Conservation (phyloP, 257 asterid species). For the Vinca minor region DNA sequence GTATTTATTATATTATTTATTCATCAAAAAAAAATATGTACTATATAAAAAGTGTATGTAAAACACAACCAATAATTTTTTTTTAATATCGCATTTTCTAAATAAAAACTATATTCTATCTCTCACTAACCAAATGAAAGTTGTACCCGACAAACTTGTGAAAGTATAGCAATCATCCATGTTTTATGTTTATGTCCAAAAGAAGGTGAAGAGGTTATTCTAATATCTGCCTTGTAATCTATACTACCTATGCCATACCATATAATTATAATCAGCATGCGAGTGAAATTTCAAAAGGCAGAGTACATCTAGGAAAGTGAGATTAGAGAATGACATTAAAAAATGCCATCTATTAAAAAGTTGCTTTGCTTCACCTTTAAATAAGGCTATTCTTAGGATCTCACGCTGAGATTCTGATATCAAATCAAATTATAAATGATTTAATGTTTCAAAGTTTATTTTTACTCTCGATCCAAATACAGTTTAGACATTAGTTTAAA, state of each 20-base stretch:
- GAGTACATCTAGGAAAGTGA: background rate
- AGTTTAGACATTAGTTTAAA: too few relatives aligned
- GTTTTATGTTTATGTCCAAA: constrained; percentile 7
- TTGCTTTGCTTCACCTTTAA: background rate
- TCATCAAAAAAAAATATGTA: too few relatives aligned
- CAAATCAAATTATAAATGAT: too few relatives aligned
- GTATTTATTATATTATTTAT: too few relatives aligned
- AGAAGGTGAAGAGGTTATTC: background rate
- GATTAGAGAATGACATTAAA: background rate
- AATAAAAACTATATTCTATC: background rate
- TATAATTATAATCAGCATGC: constrained; percentile 16
- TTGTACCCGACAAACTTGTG: constrained; percentile 13
- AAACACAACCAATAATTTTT: background rate
- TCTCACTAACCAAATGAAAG: background rate
- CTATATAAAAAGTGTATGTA: too few relatives aligned
- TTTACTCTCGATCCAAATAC: too few relatives aligned
- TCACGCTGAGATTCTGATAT: too few relatives aligned
- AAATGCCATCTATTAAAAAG: background rate
- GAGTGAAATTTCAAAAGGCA: background rate
- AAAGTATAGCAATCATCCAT: constrained; percentile 16
- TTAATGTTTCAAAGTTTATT: too few relatives aligned
- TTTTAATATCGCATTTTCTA: background rate
- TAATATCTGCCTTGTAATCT: background rate
- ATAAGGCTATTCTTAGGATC: too few relatives aligned
- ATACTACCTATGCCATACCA: background rate